Evolutionary conservation across 441 rosid species (phyloP).

Genomic region (Oxalis stricta): DNA sequence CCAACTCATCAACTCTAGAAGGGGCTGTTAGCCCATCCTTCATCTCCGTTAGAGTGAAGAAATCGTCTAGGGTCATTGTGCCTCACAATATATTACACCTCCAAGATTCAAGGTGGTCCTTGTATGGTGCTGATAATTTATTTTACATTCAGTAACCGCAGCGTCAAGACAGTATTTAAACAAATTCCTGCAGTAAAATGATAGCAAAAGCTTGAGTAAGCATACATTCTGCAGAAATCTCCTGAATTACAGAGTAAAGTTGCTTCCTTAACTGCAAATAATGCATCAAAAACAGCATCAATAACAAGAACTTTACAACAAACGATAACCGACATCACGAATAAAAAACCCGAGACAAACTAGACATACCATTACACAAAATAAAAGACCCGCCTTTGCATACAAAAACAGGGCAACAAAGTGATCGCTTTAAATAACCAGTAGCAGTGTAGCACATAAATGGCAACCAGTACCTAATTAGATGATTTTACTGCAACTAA

Average conservation of each 20-base stretch:
- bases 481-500: no score
- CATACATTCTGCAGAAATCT: background rate
- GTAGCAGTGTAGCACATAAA: no score
- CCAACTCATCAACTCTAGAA: constrained; percentile 71
- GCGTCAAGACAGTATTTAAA: constrained; percentile 7
- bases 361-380: no score
- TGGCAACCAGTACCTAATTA: no score
- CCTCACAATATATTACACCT: constrained; percentile 37
- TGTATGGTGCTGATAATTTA: constrained; percentile 9
- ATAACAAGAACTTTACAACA: no score
- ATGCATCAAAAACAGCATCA: background rate
- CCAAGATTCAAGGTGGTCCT: constrained; percentile 20
- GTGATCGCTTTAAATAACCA: no score
- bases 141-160: constrained; percentile 20
- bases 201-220: constrained; percentile 15
- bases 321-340: no score
- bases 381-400: no score
- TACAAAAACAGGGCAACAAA: no score
- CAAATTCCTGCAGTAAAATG: constrained; percentile 25
- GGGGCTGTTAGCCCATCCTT: constrained; percentile 78
- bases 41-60: constrained; percentile 80
- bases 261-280: no score
- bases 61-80: constrained; percentile 86
- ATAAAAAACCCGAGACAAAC: no score
- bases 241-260: background rate